Evolutionary conservation across 306 rosid genomes (phyloP), one percentile per base, ranked within the genome.

Genomic region (Trichosanthes cucumerina): DNA sequence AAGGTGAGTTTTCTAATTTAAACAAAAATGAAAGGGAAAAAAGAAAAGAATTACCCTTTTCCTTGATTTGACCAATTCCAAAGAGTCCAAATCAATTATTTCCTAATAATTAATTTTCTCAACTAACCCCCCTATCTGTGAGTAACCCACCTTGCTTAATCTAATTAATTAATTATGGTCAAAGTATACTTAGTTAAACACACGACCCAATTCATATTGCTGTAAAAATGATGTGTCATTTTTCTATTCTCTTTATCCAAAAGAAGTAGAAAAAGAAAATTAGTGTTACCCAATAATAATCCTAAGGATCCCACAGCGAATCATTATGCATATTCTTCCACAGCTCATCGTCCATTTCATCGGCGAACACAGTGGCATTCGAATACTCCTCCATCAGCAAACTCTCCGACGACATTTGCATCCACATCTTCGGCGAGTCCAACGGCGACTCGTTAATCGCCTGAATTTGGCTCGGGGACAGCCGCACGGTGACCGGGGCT

Each of bases 381-480:
- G 60, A 31, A 49, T 49, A 73, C 77, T 73, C 77, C 2, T 71
- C 58, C 58, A 46, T 71, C 11, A 69, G 34, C 53, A 69, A 14
- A 43, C 75, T 23, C 10, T 82, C 94, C 14, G 87, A 78, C 87
- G 87, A 78, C 89, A 90, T 86, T 79, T 91, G 96, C 96, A 89
- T 91, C 97, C 97, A 93, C 94, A 87, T 92, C 66, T 82, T 89
- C 0, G 98, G 98, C 9, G 98, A 94, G 50, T 94, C 93, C 84
- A 94, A 78, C 7, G 97, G 95, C 8, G 87, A 90, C 81, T 94
- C 98, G 70, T 89, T 92, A 8, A 94, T 94, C 3, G 98, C 97
- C 81, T 94, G 91, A 79, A 94, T 94, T 68, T 94, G 92, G 59
- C 89, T 83, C 6, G 92, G 88, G 8, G 97, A 90, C 34, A 94